phyloP scores from a whole-genome alignment of 106 monocot species.

The Dendrobium catenatum region DNA sequence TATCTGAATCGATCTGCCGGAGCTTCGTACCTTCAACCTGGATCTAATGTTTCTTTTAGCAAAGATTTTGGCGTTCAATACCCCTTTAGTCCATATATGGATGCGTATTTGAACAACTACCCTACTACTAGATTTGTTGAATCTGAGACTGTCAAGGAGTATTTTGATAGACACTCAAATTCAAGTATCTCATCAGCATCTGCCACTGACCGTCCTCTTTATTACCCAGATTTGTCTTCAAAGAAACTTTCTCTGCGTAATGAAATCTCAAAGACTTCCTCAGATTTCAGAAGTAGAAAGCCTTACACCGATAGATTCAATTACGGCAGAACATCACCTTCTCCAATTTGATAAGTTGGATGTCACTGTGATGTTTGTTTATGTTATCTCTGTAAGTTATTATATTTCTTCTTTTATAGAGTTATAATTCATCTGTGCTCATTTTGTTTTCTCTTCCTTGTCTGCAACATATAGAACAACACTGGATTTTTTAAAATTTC shows the following conservation, averaged over 20 bases:
- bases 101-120: background rate
- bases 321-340: no score
- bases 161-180: constrained; percentile 9
- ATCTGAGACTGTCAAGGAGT: background rate
- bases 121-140: background rate
- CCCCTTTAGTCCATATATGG: background rate
- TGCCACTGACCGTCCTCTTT: constrained; percentile 8
- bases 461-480: no score
- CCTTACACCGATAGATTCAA: background rate
- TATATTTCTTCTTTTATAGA: no score
- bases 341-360: no score
- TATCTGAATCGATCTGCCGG: background rate
- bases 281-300: constrained; percentile 20
- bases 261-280: constrained; percentile 4
- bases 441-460: no score
- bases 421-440: no score
- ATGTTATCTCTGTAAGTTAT: no score
- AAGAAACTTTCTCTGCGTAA: background rate
- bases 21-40: background rate
- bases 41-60: constrained; percentile 14
- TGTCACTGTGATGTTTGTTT: no score
- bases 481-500: no score
- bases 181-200: background rate
- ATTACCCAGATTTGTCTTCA: constrained; percentile 10
- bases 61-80: constrained; percentile 5